Evolutionary conservation across 257 asterid species (phyloP), one percentile per base, ranked within the genome.

Genomic region (Solanum sparsipilum): DNA sequence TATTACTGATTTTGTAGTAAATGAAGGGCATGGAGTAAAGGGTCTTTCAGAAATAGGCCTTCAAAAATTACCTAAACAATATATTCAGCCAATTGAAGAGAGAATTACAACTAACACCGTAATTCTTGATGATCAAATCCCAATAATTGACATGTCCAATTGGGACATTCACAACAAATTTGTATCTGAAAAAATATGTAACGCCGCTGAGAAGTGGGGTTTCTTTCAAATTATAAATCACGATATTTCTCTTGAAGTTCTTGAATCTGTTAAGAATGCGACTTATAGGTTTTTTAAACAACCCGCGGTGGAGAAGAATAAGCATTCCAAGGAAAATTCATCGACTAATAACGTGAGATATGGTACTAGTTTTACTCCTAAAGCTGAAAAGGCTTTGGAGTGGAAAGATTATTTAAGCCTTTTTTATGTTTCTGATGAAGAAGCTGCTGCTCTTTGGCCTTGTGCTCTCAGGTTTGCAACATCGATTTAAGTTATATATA

Each of bases 391-490:
- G 67, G 92, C 90, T 25, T 87, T 91, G 78, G 92, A 91, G 44
- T 91, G 92, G 92, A 91, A 91, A 83, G 92, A 91, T 89, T 91
- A 56, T 41, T 89, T 91, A 7, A 91, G 89, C 48, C 91, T 88
- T 23, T 90, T 88, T 56, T 87, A 90, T 39, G 90, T 88, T 35
- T 89, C 90, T 0, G 88, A 89, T 58, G 86, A 88, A 20, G 89
- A 89, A 39, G 92, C 90, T 32, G 83, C 88, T 16, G 44, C 86
- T 10, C 88, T 86, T 44, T 91, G 92, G 93, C 91, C 92, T 13
- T 52, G 72, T 56, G 72, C 56, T 2, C 86, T 90, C 90, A 90
- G 89, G 92, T 78, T 41, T 13, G 34, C 60, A n/a, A 76, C 13
- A 29, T 29, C 13, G 3, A 65, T 11, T 65, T 65, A 11, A 25